Conservation (phyloP, 2,329 filamentous ascomycete genomes). For the Clonostachys byssicola region DNA sequence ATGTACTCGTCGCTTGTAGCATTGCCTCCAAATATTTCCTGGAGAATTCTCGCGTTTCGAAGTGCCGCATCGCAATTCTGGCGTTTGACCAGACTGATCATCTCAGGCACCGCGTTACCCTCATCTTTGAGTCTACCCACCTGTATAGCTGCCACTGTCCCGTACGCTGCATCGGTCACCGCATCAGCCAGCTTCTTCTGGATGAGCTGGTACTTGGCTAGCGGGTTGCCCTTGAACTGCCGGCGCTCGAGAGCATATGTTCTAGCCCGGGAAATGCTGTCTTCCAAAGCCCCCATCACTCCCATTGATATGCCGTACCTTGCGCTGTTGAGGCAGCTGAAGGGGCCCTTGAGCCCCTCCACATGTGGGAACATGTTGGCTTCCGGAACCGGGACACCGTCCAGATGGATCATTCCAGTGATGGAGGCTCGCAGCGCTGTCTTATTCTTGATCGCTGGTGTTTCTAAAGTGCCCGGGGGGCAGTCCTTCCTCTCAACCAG, state of each 20-base stretch:
- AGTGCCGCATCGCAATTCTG: slow-evolving; percentile 95
- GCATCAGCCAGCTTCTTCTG: slow-evolving; percentile 98
- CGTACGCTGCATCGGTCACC: slow-evolving; percentile 83
- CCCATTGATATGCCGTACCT: slow-evolving; percentile 92
- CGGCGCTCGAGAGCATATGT: slow-evolving; percentile 88
- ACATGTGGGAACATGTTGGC: slow-evolving; percentile 93
- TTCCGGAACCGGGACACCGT: slow-evolving; percentile 81
- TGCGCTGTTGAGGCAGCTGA: slow-evolving; percentile 90
- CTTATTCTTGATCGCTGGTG: slow-evolving; percentile 91
- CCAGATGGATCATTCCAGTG: slow-evolving; percentile 97
- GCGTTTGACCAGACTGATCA: slow-evolving; percentile 95
- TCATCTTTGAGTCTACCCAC: slow-evolving; percentile 91
- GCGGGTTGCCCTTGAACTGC: slow-evolving; percentile 93
- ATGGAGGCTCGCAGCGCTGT: slow-evolving; percentile 89
- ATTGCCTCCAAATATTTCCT: slow-evolving; percentile 97
- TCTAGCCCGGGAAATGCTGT: slow-evolving; percentile 77
- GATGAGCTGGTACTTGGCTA: slow-evolving; percentile 93
- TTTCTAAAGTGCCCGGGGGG: slow-evolving; percentile 84
- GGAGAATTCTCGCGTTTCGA: slow-evolving; percentile 71
- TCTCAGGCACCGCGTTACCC: slow-evolving; percentile 84
- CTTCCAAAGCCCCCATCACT: slow-evolving; percentile 89
- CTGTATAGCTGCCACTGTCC: slow-evolving; percentile 84
- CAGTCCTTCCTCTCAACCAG: slow-evolving; percentile 81
- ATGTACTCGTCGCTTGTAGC: slow-evolving; percentile 97
- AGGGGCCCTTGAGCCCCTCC: slow-evolving; percentile 83